phyloP scores from a whole-genome alignment of 164 flowering plant genomes.

The Sextonia rubra region DNA sequence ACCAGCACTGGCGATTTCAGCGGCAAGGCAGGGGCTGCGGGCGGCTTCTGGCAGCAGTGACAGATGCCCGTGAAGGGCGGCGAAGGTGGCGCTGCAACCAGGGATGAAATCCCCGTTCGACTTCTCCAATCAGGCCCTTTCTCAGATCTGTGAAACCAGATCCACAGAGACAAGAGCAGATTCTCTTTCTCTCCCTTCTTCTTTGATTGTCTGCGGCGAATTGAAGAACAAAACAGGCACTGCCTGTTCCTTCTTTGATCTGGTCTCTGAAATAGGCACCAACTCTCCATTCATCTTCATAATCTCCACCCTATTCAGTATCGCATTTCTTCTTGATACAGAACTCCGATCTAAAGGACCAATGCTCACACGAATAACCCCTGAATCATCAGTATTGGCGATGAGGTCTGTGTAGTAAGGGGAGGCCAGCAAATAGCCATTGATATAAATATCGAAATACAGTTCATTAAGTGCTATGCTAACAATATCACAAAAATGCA shows the following conservation, averaged over 20 bases:
- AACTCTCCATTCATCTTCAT: constrained; percentile 41
- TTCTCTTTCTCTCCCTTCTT: no score
- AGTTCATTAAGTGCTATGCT: constrained; percentile 45
- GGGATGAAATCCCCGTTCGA: no score
- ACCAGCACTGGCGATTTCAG: no score
- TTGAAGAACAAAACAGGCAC: no score
- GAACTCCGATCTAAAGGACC: constrained; percentile 44
- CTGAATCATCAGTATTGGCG: constrained; percentile 33
- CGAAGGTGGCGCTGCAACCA: no score
- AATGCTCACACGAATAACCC: constrained; percentile 37
- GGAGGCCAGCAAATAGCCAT: constrained; percentile 44
- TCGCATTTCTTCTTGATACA: constrained; percentile 37
- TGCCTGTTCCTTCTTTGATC: constrained; percentile 24
- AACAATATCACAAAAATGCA: constrained; percentile 85
- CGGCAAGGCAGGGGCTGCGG: no score
- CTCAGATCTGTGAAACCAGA: no score
- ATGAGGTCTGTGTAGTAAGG: constrained; percentile 66
- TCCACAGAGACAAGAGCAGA: no score
- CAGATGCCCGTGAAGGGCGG: no score
- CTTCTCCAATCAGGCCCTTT: no score
- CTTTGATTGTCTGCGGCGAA: no score
- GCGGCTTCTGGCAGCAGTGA: no score
- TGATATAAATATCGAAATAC: constrained; percentile 66
- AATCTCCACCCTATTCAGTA: constrained; percentile 83
- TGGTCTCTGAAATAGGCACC: constrained; percentile 1